phyloP scores from a whole-genome alignment of 169 alveolate species.

The Cryptosporidium andersoni region DNA sequence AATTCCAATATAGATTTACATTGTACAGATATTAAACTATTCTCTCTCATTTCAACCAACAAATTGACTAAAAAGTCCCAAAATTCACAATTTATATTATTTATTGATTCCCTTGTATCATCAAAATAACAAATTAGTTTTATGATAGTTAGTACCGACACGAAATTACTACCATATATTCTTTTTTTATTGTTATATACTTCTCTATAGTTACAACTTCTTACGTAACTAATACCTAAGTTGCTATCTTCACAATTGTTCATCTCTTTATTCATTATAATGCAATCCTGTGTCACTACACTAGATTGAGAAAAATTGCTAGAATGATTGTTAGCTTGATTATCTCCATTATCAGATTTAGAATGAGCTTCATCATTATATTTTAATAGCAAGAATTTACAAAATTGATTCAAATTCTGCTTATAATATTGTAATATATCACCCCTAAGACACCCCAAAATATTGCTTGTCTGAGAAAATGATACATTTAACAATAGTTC shows the following conservation, averaged over 20 bases:
- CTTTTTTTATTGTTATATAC: background rate
- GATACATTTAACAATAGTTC: constrained; percentile 40
- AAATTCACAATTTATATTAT: constrained; percentile 2
- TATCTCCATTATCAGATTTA: too few species aligned
- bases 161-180: background rate
- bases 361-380: background rate
- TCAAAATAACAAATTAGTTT: constrained; percentile 10
- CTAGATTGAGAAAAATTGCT: too few species aligned
- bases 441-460: constrained; percentile 1
- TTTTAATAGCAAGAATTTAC: constrained; percentile 18
- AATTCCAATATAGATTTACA: constrained; percentile 33
- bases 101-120: constrained; percentile 10
- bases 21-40: constrained; percentile 19
- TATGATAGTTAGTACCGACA: constrained; percentile 13
- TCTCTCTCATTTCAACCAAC: constrained; percentile 20
- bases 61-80: constrained; percentile 17
- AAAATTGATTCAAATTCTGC: constrained; percentile 26
- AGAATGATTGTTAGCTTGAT: too few species aligned
- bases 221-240: too few species aligned
- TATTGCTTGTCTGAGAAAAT: constrained; percentile 4
- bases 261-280: too few species aligned
- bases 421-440: constrained; percentile 1
- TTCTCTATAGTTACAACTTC: background rate
- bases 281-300: background rate
- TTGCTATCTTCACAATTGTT: too few species aligned